A percentile compares a stretch with the other conserved stretches of the same genome.
Evolutionary conservation across 805 yeast species (phyloP).

Genomic region (Wickerhamiella spandovensis): DNA sequence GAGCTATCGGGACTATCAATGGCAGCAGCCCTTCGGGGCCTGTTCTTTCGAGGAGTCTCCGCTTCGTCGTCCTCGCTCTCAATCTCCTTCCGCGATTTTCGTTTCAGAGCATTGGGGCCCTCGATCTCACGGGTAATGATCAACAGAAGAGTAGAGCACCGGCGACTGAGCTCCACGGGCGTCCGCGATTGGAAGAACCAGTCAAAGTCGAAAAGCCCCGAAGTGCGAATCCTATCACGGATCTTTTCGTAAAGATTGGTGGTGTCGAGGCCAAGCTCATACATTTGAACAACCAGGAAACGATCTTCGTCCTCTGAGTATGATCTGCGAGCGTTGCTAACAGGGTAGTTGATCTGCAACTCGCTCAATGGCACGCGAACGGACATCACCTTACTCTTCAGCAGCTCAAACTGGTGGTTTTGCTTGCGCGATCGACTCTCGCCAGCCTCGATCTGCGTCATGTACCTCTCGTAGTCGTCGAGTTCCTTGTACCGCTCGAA

Average conservation of each 20-base stretch:
- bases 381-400: constrained; percentile 57
- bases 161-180: constrained; percentile 62
- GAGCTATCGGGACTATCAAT: background rate
- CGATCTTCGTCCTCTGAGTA: constrained; percentile 86
- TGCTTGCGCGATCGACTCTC: constrained; percentile 61
- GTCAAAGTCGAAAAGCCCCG: constrained; percentile 72
- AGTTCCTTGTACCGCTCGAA: constrained; percentile 68
- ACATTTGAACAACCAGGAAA: constrained; percentile 62
- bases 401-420: constrained; percentile 60
- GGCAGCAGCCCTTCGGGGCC: background rate
- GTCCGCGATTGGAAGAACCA: constrained; percentile 74
- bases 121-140: constrained; percentile 63
- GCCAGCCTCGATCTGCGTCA: constrained; percentile 73
- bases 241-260: constrained; percentile 65
- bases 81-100: constrained; percentile 15
- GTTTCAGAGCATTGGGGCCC: constrained; percentile 22
- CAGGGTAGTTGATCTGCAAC: constrained; percentile 56
- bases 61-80: constrained; percentile 1
- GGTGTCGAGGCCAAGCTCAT: constrained; percentile 65
- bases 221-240: constrained; percentile 52
- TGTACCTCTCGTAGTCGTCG: constrained; percentile 79
- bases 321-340: constrained; percentile 51
- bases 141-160: constrained; percentile 67
- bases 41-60: background rate
- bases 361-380: constrained; percentile 68